phyloP scores from a whole-genome alignment of 1,284 basidiomycete species.

The Moesziomyces globuligerus region DNA sequence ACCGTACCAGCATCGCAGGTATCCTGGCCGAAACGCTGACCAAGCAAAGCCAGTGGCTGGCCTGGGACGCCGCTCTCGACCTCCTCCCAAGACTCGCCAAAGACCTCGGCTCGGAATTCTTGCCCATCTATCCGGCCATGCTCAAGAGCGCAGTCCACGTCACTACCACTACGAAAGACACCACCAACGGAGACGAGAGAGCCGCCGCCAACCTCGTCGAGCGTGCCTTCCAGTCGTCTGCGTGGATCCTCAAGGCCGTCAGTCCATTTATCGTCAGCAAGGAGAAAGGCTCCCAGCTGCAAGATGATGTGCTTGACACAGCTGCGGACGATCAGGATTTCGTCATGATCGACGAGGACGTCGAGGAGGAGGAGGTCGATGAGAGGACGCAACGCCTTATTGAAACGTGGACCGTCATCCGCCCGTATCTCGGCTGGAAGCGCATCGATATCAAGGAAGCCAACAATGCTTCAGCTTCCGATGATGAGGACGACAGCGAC shows the following conservation, averaged over 20 bases:
- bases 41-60: conserved; percentile 44
- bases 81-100: conserved; percentile 64
- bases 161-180: conserved; percentile 56
- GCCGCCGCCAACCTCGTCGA: conserved; percentile 63
- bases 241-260: conserved; percentile 60
- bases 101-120: conserved; percentile 62
- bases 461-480: background rate
- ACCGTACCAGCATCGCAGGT: conserved; percentile 47
- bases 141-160: conserved; percentile 56
- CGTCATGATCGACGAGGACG: conserved; percentile 22
- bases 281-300: conserved; percentile 3
- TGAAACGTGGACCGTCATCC: conserved; percentile 54
- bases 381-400: conserved; percentile 35
- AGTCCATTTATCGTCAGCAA: conserved; percentile 56
- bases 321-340: conserved; percentile 3
- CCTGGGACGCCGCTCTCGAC: conserved; percentile 63
- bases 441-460: conserved; percentile 16
- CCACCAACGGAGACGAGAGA: conserved; percentile 60
- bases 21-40: conserved; percentile 36
- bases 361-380: conserved; percentile 39
- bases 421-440: conserved; percentile 57
- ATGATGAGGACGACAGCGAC: conserved; percentile 11
- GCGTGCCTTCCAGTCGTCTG: conserved; percentile 60
- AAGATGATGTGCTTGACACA: conserved; percentile 2
- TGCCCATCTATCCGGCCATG: conserved; percentile 59